phyloP scores from a whole-genome alignment of 1,284 basidiomycete genomes.

The Hypsizygus ulmarius region DNA sequence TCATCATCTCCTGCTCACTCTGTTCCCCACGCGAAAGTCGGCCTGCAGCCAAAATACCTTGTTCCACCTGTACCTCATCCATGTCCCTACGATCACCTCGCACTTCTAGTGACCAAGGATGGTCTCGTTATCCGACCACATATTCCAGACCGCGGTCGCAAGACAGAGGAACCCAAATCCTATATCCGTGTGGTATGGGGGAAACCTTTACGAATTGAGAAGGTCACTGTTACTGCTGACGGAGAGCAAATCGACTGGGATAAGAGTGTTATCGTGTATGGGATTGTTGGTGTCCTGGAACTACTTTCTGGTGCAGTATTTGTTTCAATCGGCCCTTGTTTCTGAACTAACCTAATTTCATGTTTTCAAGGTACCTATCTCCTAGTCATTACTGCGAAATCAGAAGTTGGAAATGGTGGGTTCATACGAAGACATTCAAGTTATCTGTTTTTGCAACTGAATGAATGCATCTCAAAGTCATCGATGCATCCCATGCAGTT shows the following conservation, averaged over 20 bases:
- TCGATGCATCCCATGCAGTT: constrained; percentile 56
- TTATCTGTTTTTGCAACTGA: background rate
- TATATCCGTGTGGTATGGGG: constrained; percentile 63
- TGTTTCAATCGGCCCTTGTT: constrained; percentile 9
- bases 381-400: constrained; percentile 60
- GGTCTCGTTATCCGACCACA: constrained; percentile 66
- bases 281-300: constrained; percentile 68
- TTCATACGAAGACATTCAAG: constrained; percentile 13
- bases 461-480: constrained; percentile 41
- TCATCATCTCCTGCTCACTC: constrained; percentile 9
- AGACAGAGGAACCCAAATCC: constrained; percentile 30
- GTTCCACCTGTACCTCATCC: constrained; percentile 71
- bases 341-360: constrained; percentile 9
- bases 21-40: constrained; percentile 7
- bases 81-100: constrained; percentile 65
- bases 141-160: constrained; percentile 30
- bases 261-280: constrained; percentile 60
- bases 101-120: constrained; percentile 52
- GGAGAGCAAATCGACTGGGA: constrained; percentile 46
- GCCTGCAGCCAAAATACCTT: constrained; percentile 58
- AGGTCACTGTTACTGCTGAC: constrained; percentile 37
- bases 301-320: constrained; percentile 58
- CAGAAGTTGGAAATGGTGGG: constrained; percentile 62
- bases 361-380: constrained; percentile 60
- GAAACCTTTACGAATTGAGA: constrained; percentile 53